Conservation (phyloP, 139 green algal genomes). For the Chlamydomonas eustigma region DNA sequence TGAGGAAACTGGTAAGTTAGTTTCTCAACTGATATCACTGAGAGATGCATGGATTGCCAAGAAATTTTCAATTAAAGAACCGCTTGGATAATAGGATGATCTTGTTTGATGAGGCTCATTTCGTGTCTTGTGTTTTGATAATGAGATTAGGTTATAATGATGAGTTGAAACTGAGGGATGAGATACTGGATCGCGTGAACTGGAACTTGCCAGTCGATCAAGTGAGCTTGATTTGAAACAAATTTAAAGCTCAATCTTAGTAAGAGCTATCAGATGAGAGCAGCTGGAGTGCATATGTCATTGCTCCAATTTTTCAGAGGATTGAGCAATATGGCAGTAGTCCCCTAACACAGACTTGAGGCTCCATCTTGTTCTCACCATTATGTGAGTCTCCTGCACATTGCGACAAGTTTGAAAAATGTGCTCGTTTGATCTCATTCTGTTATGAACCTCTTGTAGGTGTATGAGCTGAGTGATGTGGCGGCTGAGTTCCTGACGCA, state of each 20-base stretch:
- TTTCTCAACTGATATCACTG: too few species aligned
- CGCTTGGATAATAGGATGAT: too few species aligned
- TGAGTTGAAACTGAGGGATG: conserved; percentile 51
- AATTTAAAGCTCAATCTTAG: background rate
- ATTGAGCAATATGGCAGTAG: too few species aligned
- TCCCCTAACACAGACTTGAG: background rate
- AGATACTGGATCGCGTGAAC: conserved; percentile 46
- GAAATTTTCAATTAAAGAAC: too few species aligned
- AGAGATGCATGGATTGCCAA: too few species aligned
- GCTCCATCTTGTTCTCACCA: background rate
- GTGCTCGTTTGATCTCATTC: too few species aligned
- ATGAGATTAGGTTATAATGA: conserved; percentile 80
- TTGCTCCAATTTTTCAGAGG: too few species aligned
- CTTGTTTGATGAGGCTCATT: too few species aligned
- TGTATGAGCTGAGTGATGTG: conserved; percentile 55
- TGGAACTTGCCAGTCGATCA: conserved; percentile 30
- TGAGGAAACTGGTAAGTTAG: too few species aligned
- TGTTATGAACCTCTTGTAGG: too few species aligned
- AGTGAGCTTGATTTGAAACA: conserved; percentile 13
- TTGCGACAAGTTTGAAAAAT: background rate
- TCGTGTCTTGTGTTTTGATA: too few species aligned
- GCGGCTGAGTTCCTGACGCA: conserved; percentile 52
- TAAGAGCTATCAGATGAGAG: background rate
- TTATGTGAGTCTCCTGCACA: background rate
- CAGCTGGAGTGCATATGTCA: background rate